Conservation (phyloP, 1,284 basidiomycete species). For the Pterula multifida region DNA sequence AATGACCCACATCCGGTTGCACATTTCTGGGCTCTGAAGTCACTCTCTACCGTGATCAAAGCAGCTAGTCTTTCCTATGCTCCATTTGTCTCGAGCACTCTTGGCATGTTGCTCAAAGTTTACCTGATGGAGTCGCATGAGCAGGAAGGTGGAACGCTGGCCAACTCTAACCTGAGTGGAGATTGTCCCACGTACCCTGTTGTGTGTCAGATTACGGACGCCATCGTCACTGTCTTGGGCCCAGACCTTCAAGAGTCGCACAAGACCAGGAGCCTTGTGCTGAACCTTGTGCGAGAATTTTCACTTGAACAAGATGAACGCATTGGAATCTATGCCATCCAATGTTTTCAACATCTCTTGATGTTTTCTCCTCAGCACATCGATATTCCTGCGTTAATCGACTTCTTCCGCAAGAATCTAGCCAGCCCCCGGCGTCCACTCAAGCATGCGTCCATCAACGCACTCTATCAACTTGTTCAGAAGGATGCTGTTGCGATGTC, state of each 20-base stretch:
- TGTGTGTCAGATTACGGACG: slow-evolving; percentile 86
- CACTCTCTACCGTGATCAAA: slow-evolving; percentile 81
- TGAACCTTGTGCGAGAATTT: slow-evolving; percentile 82
- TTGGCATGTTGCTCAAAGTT: slow-evolving; percentile 86
- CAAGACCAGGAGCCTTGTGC: slow-evolving; percentile 70
- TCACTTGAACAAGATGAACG: slow-evolving; percentile 80
- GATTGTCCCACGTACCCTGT: slow-evolving; percentile 88
- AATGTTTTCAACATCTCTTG: slow-evolving; percentile 91
- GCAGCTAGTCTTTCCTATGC: slow-evolving; percentile 89
- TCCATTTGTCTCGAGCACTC: slow-evolving; percentile 78
- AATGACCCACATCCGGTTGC: slow-evolving; percentile 96
- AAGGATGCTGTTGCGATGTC: slow-evolving; percentile 89
- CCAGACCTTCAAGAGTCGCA: slow-evolving; percentile 90
- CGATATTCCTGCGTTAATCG: slow-evolving; percentile 68
- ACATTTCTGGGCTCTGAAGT: slow-evolving; percentile 86
- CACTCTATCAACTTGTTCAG: slow-evolving; percentile 94
- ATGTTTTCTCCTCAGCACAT: slow-evolving; percentile 88
- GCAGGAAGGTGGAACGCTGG: slow-evolving; percentile 80
- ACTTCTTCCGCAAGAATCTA: slow-evolving; percentile 65
- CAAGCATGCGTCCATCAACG: slow-evolving; percentile 91
- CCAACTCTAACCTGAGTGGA: slow-evolving; percentile 79
- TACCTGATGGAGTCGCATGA: slow-evolving; percentile 92
- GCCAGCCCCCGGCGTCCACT: slow-evolving; percentile 72
- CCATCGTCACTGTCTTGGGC: slow-evolving; percentile 87
- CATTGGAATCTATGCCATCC: slow-evolving; percentile 87